Evolutionary conservation across 352 stramenopile genomes (phyloP).

Genomic region (Globisporangium nodosum): DNA sequence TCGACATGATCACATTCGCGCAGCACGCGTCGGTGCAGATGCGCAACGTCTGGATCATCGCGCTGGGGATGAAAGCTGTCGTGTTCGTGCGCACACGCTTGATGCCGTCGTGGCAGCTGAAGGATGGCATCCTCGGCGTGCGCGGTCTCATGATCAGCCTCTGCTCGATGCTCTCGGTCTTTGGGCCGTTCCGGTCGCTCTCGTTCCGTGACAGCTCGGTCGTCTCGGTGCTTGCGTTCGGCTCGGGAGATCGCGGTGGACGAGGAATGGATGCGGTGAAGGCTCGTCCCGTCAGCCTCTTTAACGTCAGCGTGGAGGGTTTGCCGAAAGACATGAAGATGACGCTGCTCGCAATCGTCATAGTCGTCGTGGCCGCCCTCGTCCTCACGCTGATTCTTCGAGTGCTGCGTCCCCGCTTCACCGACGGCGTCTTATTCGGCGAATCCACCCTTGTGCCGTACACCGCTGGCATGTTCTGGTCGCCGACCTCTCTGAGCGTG

Average conservation of each 20-base stretch:
- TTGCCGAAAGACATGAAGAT: slow-evolving; percentile 17
- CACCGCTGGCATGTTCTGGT: slow-evolving; percentile 12
- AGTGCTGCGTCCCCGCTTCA: slow-evolving; percentile 1
- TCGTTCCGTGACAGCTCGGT: slow-evolving; percentile 15
- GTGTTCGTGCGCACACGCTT: slow-evolving; percentile 13
- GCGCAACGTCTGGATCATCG: slow-evolving; percentile 38
- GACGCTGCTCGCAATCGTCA: slow-evolving; percentile 9
- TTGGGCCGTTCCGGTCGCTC: slow-evolving; percentile 22
- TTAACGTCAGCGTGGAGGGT: slow-evolving; percentile 15
- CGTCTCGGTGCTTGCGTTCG: slow-evolving; percentile 6
- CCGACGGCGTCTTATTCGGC: slow-evolving; percentile 3
- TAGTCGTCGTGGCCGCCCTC: slow-evolving; percentile 7
- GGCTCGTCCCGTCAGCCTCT: slow-evolving; percentile 6
- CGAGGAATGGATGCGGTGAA: slow-evolving; percentile 1
- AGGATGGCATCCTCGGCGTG: slow-evolving; percentile 22
- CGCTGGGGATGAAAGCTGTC: slow-evolving; percentile 22
- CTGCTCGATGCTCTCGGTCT: slow-evolving; percentile 26
- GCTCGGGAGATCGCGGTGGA: not conserved
- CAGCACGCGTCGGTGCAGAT: slow-evolving; percentile 32
- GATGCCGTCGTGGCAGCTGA: slow-evolving; percentile 14
- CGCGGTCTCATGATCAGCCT: slow-evolving; percentile 31
- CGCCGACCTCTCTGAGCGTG: slow-evolving; percentile 9
- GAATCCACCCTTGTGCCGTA: slow-evolving; percentile 12
- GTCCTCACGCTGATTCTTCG: slow-evolving; percentile 6
- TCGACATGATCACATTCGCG: slow-evolving; percentile 25